Conservation (phyloP, 1,284 basidiomycete species). For the Naganishia sp. region DNA sequence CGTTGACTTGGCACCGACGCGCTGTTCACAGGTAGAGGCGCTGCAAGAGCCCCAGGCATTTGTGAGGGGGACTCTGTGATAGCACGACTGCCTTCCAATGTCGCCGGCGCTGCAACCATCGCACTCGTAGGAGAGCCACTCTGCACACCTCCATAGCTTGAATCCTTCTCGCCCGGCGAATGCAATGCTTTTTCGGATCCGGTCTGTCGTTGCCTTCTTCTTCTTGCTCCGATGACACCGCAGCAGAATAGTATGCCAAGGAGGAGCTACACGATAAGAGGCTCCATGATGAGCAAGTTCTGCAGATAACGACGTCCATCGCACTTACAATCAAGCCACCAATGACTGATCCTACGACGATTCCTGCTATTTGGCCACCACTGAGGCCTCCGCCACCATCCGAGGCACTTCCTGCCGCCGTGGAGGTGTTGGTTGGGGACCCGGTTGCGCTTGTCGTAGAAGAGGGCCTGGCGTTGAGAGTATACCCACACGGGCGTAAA, state of each 20-base stretch:
- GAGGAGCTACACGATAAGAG: conserved; percentile 36
- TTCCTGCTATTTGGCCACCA: conserved; percentile 48
- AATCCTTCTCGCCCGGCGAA: conserved; percentile 17
- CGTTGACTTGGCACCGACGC: neutral
- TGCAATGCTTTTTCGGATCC: conserved; percentile 11
- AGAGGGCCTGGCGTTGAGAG: conserved; percentile 35
- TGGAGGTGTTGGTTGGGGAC: conserved; percentile 27
- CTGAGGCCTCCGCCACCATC: conserved; percentile 33
- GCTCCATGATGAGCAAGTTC: conserved; percentile 31
- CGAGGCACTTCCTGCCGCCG: conserved; percentile 5
- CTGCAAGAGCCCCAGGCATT: conserved; percentile 39
- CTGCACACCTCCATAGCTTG: neutral
- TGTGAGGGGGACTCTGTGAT: conserved; percentile 30
- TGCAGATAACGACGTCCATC: neutral
- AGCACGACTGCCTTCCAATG: neutral
- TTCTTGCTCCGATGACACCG: conserved; percentile 30
- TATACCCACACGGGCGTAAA: conserved; percentile 42
- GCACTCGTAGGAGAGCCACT: neutral
- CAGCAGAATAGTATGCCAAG: conserved; percentile 39
- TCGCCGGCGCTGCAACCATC: neutral
- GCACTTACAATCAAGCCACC: conserved; percentile 45
- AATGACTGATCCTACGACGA: conserved; percentile 47
- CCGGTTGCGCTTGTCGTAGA: conserved; percentile 35
- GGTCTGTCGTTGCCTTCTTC: neutral
- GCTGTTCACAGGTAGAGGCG: conserved; percentile 36